Evolutionary conservation across 306 rosid species (phyloP).

Genomic region (Corylus avellana): DNA sequence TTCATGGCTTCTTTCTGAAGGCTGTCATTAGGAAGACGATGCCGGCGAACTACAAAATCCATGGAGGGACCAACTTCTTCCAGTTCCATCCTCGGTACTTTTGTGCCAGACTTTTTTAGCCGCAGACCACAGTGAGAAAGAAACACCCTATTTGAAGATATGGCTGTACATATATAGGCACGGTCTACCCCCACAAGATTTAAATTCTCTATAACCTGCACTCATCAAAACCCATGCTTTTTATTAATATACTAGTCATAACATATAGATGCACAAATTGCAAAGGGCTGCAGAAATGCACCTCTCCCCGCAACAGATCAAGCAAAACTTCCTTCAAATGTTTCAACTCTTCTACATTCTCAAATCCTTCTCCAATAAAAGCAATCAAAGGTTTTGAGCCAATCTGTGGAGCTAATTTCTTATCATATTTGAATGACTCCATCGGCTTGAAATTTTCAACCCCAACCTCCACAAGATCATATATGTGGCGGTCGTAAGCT

Average conservation of each 20-base stretch:
- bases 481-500: conserved; percentile 79
- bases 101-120: conserved; percentile 77
- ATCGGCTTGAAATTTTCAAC: conserved; percentile 75
- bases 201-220: conserved; percentile 82
- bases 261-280: background rate
- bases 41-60: conserved; percentile 83
- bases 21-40: conserved; percentile 77
- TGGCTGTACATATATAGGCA: conserved; percentile 71
- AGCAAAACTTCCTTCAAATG: conserved; percentile 91
- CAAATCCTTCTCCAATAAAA: conserved; percentile 91
- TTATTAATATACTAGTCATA: conserved; percentile 1
- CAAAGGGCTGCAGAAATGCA: conserved; percentile 21
- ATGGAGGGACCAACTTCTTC: conserved; percentile 93
- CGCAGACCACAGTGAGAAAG: conserved; percentile 88
- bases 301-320: conserved; percentile 90
- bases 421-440: conserved; percentile 68
- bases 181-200: conserved; percentile 85
- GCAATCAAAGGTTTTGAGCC: conserved; percentile 84
- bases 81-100: conserved; percentile 87
- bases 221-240: conserved; percentile 5
- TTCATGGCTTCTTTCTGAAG: conserved; percentile 86
- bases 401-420: conserved; percentile 71
- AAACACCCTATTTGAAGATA: conserved; percentile 70
- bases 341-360: conserved; percentile 59
- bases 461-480: conserved; percentile 88